phyloP scores from a whole-genome alignment of 352 stramenopile genomes.

The Pythium chondricola region DNA sequence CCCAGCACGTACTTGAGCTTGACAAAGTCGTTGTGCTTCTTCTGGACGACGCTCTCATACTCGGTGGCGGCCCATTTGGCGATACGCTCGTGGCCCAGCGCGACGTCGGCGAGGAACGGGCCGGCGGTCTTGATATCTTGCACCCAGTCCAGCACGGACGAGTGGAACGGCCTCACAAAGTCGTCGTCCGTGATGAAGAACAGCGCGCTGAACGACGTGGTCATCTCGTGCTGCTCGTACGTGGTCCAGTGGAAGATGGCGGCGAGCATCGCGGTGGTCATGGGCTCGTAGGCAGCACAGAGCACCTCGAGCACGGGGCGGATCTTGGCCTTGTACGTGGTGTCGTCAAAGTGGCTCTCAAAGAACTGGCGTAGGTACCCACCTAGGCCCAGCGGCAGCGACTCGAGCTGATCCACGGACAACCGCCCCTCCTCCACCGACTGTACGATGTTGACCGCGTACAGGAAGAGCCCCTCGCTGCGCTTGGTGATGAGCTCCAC shows the following conservation, averaged over 20 bases:
- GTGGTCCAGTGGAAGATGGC: constrained; percentile 47
- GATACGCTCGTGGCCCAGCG: constrained; percentile 52
- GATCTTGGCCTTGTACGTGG: constrained; percentile 47
- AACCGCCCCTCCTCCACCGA: constrained; percentile 47
- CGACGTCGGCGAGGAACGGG: constrained; percentile 42
- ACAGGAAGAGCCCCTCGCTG: constrained; percentile 64
- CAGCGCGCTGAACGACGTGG: constrained; percentile 41
- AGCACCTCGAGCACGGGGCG: constrained; percentile 63
- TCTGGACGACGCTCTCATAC: constrained; percentile 38
- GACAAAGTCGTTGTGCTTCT: constrained; percentile 51
- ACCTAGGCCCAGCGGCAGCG: constrained; percentile 53
- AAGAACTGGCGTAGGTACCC: constrained; percentile 72
- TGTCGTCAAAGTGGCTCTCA: constrained; percentile 49
- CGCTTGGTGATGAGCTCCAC: constrained; percentile 44
- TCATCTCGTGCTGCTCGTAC: constrained; percentile 58
- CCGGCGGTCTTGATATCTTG: constrained; percentile 43
- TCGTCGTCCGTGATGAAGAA: constrained; percentile 44
- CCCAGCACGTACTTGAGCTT: constrained; percentile 53
- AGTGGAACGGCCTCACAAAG: constrained; percentile 61
- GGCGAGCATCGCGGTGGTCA: constrained; percentile 34
- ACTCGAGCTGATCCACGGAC: constrained; percentile 37
- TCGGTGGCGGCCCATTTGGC: constrained; percentile 50
- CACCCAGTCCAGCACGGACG: constrained; percentile 68
- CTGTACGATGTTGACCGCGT: constrained; percentile 73
- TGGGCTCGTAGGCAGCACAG: constrained; percentile 59